Evolutionary conservation across 345 rosid species (phyloP).

Genomic region (Acer yangbiense): DNA sequence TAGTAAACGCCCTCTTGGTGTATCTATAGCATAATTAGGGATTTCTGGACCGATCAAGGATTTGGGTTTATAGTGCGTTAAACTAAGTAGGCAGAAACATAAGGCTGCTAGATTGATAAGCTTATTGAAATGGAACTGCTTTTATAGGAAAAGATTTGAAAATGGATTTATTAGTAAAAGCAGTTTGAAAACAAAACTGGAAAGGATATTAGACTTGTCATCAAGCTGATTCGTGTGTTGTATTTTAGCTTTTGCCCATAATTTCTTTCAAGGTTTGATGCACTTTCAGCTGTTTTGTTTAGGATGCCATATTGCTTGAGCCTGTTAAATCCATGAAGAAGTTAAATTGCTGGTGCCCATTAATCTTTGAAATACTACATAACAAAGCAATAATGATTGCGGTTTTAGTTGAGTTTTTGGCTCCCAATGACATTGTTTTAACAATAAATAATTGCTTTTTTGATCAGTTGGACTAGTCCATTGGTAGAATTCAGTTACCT

Average conservation of each 20-base stretch:
- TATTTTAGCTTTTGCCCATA: not conserved
- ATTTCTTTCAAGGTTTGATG: not conserved
- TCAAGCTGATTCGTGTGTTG: not conserved
- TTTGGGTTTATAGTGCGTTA: not conserved
- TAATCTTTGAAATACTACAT: not conserved
- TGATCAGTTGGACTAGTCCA: not conserved
- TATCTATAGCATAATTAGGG: not conserved
- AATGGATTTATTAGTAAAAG: not conserved
- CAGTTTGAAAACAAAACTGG: not conserved
- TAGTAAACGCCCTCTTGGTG: too few relatives aligned
- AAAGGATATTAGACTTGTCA: not conserved
- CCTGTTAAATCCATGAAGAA: not conserved
- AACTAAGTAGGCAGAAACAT: not conserved
- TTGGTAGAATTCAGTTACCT: not conserved
- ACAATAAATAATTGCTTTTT: not conserved
- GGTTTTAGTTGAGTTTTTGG: slow-evolving; percentile 6
- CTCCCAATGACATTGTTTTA: not conserved
- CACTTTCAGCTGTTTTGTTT: slow-evolving; percentile 1
- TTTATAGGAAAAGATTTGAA: not conserved
- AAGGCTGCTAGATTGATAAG: not conserved
- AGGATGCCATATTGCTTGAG: not conserved
- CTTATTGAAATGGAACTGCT: not conserved
- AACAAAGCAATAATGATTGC: not conserved
- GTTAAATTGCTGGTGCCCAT: not conserved
- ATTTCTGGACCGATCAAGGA: not conserved